These are phyloP conservation scores for Erucastrum elatum DNA, from an alignment of 345 rosid species.

Conservation along the genomic window DNA sequence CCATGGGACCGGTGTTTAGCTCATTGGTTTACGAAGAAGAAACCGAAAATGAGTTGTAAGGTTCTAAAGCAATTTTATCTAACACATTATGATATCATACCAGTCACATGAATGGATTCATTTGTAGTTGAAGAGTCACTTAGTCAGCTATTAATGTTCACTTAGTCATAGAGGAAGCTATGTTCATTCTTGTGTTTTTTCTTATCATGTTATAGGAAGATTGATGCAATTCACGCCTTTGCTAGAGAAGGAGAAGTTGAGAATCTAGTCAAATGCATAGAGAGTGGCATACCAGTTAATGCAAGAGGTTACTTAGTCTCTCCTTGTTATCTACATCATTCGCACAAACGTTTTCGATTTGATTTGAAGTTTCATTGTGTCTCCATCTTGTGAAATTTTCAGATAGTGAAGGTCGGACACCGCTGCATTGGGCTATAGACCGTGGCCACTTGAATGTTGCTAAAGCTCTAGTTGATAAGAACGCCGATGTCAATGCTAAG, in stretches of 20 bases:
- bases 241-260: conserved; percentile 90
- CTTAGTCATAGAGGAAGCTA: background rate
- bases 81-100: background rate
- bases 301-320: conserved; percentile 54
- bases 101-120: background rate
- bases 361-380: background rate
- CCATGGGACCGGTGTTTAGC: conserved; percentile 97
- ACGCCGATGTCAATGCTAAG: conserved; percentile 77
- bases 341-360: background rate
- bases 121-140: background rate
- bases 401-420: conserved; percentile 92
- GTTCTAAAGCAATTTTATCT: conserved; percentile 35
- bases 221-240: conserved; percentile 87
- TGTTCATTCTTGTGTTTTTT: background rate
- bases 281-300: conserved; percentile 66
- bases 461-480: conserved; percentile 58
- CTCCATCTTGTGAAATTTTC: conserved; percentile 25
- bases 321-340: background rate
- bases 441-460: conserved; percentile 27
- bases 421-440: conserved; percentile 49
- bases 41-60: conserved; percentile 84
- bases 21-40: conserved; percentile 74
- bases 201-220: conserved; percentile 50
- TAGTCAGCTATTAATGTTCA: background rate
- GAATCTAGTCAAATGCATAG: conserved; percentile 69